Percentiles rank a stretch among this genome's conserved stretches.
Conservation (phyloP, 306 rosid genomes). For the Pachyrhizus erosus region DNA sequence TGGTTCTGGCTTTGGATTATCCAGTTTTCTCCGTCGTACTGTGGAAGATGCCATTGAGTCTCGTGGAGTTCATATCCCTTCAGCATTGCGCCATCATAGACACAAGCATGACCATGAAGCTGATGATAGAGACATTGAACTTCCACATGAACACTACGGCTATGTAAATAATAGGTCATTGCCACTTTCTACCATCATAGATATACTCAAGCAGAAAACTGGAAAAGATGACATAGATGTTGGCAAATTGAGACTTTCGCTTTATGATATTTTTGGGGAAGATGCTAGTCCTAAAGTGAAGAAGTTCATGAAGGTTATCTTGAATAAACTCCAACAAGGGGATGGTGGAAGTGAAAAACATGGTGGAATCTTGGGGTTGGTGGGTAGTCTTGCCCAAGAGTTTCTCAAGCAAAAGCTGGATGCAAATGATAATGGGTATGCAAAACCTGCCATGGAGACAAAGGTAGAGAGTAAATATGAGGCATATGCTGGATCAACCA, state of each 20-base stretch:
- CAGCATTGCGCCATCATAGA: slow-evolving; percentile 38
- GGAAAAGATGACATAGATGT: slow-evolving; percentile 87
- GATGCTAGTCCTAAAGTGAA: slow-evolving; percentile 97
- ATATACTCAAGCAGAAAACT: slow-evolving; percentile 87
- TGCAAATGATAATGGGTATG: slow-evolving; percentile 71
- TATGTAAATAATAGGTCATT: slow-evolving; percentile 68
- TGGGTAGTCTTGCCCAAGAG: slow-evolving; percentile 85
- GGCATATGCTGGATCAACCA: slow-evolving; percentile 80
- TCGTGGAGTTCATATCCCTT: slow-evolving; percentile 79
- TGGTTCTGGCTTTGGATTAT: slow-evolving; percentile 61
- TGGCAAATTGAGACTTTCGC: slow-evolving; percentile 86
- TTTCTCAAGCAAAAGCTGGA: slow-evolving; percentile 79
- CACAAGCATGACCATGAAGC: slow-evolving; percentile 46
- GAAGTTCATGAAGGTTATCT: slow-evolving; percentile 89
- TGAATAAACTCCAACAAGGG: slow-evolving; percentile 63
- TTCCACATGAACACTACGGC: slow-evolving; percentile 53
- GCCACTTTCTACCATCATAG: slow-evolving; percentile 84
- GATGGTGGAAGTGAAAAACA: slow-evolving; percentile 44
- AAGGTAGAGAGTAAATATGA: slow-evolving; percentile 67
- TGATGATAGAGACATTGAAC: slow-evolving; percentile 56
- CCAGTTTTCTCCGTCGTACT: slow-evolving; percentile 58
- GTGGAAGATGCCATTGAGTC: slow-evolving; percentile 69
- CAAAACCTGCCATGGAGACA: slow-evolving; percentile 75
- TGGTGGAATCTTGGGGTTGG: slow-evolving; percentile 73
- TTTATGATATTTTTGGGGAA: slow-evolving; percentile 86